These are phyloP conservation scores for Exserohilum turcica DNA, from an alignment of 2,329 filamentous ascomycete genomes.

Conservation along the genomic window DNA sequence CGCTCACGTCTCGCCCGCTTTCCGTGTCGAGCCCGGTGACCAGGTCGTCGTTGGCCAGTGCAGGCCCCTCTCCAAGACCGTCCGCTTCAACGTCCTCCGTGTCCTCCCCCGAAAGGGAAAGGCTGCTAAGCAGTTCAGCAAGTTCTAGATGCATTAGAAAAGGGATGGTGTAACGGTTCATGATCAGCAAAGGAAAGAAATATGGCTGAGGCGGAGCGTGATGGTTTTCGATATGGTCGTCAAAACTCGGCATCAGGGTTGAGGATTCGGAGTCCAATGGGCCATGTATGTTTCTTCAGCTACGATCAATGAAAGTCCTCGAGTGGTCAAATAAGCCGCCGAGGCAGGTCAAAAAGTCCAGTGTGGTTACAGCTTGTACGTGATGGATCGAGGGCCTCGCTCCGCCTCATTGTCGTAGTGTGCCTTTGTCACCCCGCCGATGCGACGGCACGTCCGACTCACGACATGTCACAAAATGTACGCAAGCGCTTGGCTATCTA, in stretches of 20 bases:
- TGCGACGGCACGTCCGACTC: background rate
- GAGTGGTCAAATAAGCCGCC: constrained; percentile 42
- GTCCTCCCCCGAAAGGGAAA: constrained; percentile 97
- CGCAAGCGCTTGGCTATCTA: background rate
- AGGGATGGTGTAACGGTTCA: constrained; percentile 37
- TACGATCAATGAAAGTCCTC: constrained; percentile 50
- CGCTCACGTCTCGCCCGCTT: constrained; percentile 97
- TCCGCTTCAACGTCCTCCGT: constrained; percentile 99
- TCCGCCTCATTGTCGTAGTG: background rate
- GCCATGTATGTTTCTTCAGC: constrained; percentile 50
- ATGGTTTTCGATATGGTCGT: constrained; percentile 42
- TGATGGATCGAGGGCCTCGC: constrained; percentile 3
- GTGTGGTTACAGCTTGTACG: constrained; percentile 6
- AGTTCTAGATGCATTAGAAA: constrained; percentile 74
- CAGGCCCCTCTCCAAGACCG: constrained; percentile 98
- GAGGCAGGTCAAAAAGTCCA: constrained; percentile 48
- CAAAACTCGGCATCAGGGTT: constrained; percentile 49
- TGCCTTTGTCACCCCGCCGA: background rate
- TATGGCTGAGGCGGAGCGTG: constrained; percentile 33
- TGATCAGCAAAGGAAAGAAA: constrained; percentile 34
- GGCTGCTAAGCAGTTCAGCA: constrained; percentile 95
- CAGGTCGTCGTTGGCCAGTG: constrained; percentile 99
- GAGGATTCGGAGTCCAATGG: constrained; percentile 49
- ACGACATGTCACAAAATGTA: background rate
- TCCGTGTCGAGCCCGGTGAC: constrained; percentile 99